Base-by-base conservation (phyloP, 164 flowering plant genomes). In the Stephania cephalantha region DNA sequence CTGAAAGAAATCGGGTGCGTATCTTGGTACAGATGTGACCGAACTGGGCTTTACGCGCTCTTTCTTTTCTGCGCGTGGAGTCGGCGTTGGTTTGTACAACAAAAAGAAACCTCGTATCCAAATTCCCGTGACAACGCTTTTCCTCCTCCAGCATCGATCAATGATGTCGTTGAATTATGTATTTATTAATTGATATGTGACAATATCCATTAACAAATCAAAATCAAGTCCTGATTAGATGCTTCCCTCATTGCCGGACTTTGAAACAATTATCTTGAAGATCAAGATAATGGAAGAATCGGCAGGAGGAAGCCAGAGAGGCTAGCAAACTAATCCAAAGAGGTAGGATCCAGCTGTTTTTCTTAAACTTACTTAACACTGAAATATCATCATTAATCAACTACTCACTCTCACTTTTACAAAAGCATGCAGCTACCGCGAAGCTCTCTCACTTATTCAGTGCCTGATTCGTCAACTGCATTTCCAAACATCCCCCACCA, bases 401-500 rank as follows among this genome's bases (percentile, higher is more conserved):
- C 63, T 4, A 1, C 18, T 12, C 63, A 9, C 63, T 12, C 18
- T 12, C 63, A 55, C 63, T 4, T 1, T 12, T 15, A 55, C 63
- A 55, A 15, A 9, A 10, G 20, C 30, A 64, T 64, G 68, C 10
- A 72, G 46, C 65, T 53, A 77, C 79, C 18, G 53, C 72, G 79
- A 77, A 77, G 75, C 76, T 58, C 63, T 50, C 75, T 70, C 75
- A 63, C 69, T 9, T 35, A 35, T 25, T 64, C 68, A 20, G 9
- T 64, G 15, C 68, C 68, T 25, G 15, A 15, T 1, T 22, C 69
- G 45, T 9, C 48, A 46, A 64, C 42, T 35, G 42, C 68, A 13
- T 64, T 64, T 64, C 68, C 29, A 64, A 20, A 7, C 15, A 13
- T 22, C 53, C 25, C 4, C 53, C 58, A 64, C 31, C 68, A 18